Base-by-base conservation (phyloP, 176 grass and related monocot species). In the Musa troglodytarum region DNA sequence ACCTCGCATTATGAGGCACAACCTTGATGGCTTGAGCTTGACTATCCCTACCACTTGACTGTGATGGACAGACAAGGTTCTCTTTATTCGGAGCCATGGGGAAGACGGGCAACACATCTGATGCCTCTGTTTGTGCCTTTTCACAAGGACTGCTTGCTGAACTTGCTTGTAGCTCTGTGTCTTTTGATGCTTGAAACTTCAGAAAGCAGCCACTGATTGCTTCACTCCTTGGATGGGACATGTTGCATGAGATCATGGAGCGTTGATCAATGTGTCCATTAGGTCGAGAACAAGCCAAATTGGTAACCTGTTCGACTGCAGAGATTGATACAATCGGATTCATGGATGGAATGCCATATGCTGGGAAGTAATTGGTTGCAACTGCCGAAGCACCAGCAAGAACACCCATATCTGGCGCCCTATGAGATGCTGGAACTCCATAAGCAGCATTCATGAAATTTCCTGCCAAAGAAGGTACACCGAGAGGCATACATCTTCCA, bases 131-230 rank as follows among this genome's bases (percentile, higher is more conserved):
- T 57, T 83, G 82, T 64, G 74, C 79, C 50, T 79, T 84, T 55
- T 86, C 79, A 17, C 79, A 79, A 58, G 86, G 96, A 63, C 88
- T 85, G 82, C 88, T 99, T 10, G 84, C 85, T 7, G 88, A 92
- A 64, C 91, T 94, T 59, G 86, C 86, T 58, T 94, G 90, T 49
- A 89, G 19, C 80, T 99, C 86, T 64, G 86, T 89, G 61, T 91
- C 88, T 53, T 86, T 91, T 34, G 88, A 94, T 12, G 82, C 63
- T 25, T 73, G 82, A 43, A 94, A 87, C 75, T 82, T 83, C 88
- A 84, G 55, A 72, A 77, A 57, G 53, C 73, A 73, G 0, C 81
- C 84, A 4, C 86, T 87, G 20, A 78, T 59, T 23, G 84, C 82
- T 63, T 92, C 78, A 0, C 81, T 83, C 80, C 87, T 89, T 56